Evolutionary conservation across 2,329 filamentous ascomycete species (phyloP), one percentile per base, ranked within the genome.

Genomic region (Fusarium sp.): DNA sequence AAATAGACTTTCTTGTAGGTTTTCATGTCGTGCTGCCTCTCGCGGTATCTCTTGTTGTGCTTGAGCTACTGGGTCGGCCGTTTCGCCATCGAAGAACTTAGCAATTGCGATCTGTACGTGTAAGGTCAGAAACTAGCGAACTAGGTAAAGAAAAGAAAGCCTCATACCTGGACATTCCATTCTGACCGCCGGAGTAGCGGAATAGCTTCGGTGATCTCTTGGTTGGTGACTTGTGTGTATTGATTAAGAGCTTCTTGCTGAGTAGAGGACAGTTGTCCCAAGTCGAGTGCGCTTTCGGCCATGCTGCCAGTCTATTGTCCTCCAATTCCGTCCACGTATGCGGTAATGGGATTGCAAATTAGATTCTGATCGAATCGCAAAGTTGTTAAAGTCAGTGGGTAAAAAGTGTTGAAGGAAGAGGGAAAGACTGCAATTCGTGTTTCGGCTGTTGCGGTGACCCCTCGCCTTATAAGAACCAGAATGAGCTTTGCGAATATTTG

Each of bases 21-120:
- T 96, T 75, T 96, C 92, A 69, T 91, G 88, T 67, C 92, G 85
- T 15, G 84, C 81, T 60, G 88, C 81, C 67, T 87, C 83, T 46
- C 88, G 87, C 19, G 90, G 89, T 39, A 89, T 83, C n/a, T 84
- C 79, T 62, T 90, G 84, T 9, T 86, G 84, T 48, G 90, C 92
- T 81, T 96, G 93, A 59, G 92, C 91, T 19, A 95, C 83, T 14
- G 89, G 91, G 77, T 97, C 93, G 48, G 93, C 87, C 5, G 91
- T 91, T 81, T 98, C 96, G 71, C 96, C 96, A 75, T 99, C 96
- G 78, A 97, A 99, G 87, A 98, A 98, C 76, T 96, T 96, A 69
- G 96, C 89, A 68, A 99, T 95, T 59, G 96, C 95, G 74, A 98
- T 97, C 90, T 97, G 76, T 6, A 57, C 20, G 43, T 58, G 10